Base-by-base conservation (phyloP, 2,329 filamentous ascomycete species). In the Dothidotthia symphoricarpi region DNA sequence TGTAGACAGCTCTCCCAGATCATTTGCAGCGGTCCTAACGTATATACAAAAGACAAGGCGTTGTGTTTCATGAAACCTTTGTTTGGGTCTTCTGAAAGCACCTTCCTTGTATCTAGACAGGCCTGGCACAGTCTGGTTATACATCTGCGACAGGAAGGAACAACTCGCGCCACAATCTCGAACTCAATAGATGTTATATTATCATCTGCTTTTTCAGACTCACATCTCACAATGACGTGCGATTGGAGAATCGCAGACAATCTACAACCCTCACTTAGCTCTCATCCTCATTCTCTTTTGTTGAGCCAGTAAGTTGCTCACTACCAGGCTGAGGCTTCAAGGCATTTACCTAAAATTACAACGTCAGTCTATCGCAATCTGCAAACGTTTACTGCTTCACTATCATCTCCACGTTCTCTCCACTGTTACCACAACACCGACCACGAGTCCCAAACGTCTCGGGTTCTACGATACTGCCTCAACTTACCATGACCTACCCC, bases 121-220 rank as follows among this genome's bases (percentile, higher is more conserved):
- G 24, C 28, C 45, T 39, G 24, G 39, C 31, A 38, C 24, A 34
- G 34, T 40, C 35, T 48, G 38, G 29, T 31, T 34, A 24, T 14
- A 27, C 16, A 4, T 31, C 33, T 27, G 33, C 28, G 26, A 31
- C 25, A 16, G 24, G 42, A 28, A 45, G 28, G 39, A 31, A 26
- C 34, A 15, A 38, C 36, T 17, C 16, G 33, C 25, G 28, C 15
- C 24, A 28, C 17, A n/a, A 7, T 14, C 19, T 34, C 16, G 28
- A 13, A 27, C 16, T 19, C 31, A 15, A 10, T 28, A 31, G 16
- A 10, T 1, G n/a, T 36, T 12, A 14, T 10, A 19, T 13, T n/a
- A 13, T 26, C 19, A 6, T 22, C 32, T 8, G 22, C 16, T 13
- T 33, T 8, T 12, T 9, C 31, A 16, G 2, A 28, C 24, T 3